phyloP scores from a whole-genome alignment of 192 early-diverging fungal genomes.

The Backusella circina region DNA sequence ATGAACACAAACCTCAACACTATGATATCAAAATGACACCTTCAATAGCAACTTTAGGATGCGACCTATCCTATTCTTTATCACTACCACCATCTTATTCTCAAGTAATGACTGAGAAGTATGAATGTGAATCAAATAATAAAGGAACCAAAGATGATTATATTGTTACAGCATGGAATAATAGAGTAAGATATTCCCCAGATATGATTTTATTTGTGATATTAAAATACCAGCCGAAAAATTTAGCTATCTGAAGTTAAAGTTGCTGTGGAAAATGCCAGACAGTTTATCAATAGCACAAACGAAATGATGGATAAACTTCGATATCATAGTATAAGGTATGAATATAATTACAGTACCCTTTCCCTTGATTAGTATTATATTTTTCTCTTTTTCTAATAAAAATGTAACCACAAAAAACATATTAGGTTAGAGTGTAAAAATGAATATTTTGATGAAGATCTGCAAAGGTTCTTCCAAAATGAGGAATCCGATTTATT shows the following conservation, averaged over 20 bases:
- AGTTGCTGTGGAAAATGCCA: not conserved
- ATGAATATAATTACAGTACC: not conserved
- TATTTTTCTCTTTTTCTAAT: not conserved
- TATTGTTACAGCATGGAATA: not conserved
- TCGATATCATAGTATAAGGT: constrained; percentile 1
- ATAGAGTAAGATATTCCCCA: not conserved
- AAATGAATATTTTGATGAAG: not conserved
- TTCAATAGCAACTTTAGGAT: not conserved
- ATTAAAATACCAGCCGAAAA: not conserved
- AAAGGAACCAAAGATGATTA: not conserved
- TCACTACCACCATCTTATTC: not conserved
- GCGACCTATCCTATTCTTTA: not conserved
- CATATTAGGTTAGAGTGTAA: not conserved
- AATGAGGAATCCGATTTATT: not conserved
- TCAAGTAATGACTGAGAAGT: not conserved
- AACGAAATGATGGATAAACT: constrained; percentile 2
- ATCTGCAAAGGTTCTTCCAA: not conserved
- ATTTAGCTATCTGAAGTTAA: not conserved
- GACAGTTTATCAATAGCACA: not conserved
- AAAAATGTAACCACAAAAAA: not conserved
- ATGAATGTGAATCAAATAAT: not conserved
- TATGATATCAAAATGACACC: not conserved
- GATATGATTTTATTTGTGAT: not conserved
- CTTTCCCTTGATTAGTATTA: not conserved
- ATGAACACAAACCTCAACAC: not conserved